Percentiles rank a stretch among this genome's conserved stretches.
phyloP scores from a whole-genome alignment of 108 stramenopile species.

The Pseudonitzschia multiseries region DNA sequence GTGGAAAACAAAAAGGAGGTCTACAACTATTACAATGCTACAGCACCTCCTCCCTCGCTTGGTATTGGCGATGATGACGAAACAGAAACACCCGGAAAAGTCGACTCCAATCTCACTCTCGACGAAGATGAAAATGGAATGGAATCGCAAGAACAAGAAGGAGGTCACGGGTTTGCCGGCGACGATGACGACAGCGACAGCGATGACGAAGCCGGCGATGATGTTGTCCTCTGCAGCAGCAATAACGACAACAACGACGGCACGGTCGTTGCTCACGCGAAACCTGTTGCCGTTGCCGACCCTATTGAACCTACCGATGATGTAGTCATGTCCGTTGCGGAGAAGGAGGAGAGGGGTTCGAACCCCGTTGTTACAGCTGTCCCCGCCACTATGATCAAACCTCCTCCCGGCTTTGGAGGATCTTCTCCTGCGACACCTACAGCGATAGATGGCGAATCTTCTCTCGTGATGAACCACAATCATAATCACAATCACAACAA shows the following conservation, averaged over 20 bases:
- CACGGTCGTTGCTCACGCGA: too few relatives aligned
- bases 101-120: not conserved
- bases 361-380: not conserved
- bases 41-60: not conserved
- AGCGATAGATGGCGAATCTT: not conserved
- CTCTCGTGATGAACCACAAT: not conserved
- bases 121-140: conserved; percentile 12
- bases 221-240: not conserved
- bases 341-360: not conserved
- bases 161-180: not conserved
- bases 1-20: too few relatives aligned
- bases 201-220: conserved; percentile 32
- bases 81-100: too few relatives aligned
- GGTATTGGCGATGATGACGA: not conserved
- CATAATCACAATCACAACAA: not conserved
- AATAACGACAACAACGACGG: too few relatives aligned
- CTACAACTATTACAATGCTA: not conserved
- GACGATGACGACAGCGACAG: conserved; percentile 7
- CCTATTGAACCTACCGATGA: not conserved
- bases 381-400: conserved; percentile 10
- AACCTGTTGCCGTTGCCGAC: not conserved
- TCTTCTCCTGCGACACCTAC: not conserved
- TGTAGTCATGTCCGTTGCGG: not conserved
- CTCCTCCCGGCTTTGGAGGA: conserved; percentile 24
- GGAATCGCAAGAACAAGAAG: conserved; percentile 4